A percentile compares a stretch with the other conserved stretches of the same genome.
Evolutionary conservation across 257 asterid genomes (phyloP).

Genomic region (Nicotiana knightiana): DNA sequence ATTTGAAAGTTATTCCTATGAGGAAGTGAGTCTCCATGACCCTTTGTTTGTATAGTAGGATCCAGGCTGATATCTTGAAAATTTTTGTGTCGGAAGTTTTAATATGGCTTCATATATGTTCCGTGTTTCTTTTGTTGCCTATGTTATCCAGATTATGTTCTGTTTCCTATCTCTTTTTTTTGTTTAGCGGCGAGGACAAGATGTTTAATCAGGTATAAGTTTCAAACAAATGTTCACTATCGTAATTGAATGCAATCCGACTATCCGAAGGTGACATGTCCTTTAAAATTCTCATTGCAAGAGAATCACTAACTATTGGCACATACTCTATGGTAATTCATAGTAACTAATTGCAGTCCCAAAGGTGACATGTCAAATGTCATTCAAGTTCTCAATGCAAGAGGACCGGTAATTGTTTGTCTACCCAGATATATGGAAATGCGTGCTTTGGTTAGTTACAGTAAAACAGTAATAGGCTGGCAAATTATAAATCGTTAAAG

Average conservation of each 20-base stretch:
- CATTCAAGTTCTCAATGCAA: not conserved
- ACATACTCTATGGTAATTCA: not conserved
- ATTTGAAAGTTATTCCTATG: constrained; percentile 17
- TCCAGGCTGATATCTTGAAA: not conserved
- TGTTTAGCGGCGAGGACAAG: not conserved
- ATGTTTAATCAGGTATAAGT: not conserved
- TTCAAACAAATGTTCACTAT: not conserved
- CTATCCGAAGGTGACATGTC: not conserved
- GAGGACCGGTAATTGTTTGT: not conserved
- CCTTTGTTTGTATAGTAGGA: constrained; percentile 2
- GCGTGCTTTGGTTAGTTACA: not conserved
- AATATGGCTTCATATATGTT: not conserved
- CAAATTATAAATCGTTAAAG: not conserved
- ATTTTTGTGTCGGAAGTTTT: not conserved
- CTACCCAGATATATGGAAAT: not conserved
- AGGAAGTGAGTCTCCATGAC: constrained; percentile 24
- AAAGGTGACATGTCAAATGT: not conserved
- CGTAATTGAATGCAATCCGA: not conserved
- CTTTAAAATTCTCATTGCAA: not conserved
- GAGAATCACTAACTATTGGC: not conserved
- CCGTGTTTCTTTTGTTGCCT: not conserved
- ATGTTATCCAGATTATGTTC: not conserved
- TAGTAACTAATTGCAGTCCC: not conserved
- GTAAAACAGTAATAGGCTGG: not conserved
- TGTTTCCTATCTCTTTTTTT: not conserved